Evolutionary conservation across 352 stramenopile species (phyloP).

Genomic region (Phytophthora melonis): DNA sequence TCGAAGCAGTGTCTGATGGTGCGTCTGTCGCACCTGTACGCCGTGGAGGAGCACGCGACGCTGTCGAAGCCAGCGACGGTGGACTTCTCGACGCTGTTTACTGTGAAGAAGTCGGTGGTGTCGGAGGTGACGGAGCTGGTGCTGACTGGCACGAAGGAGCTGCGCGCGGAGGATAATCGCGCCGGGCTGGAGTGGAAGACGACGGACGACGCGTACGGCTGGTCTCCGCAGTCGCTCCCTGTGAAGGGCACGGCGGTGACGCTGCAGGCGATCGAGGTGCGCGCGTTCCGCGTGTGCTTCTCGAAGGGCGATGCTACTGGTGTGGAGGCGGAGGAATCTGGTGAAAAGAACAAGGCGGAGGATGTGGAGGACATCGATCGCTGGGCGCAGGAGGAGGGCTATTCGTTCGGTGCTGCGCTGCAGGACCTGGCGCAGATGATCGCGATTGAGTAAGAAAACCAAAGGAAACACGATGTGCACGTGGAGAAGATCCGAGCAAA

Average conservation of each 20-base stretch:
- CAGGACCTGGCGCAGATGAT: conserved; percentile 48
- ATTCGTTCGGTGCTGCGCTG: conserved; percentile 34
- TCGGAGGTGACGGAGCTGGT: conserved; percentile 88
- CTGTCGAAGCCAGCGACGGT: conserved; percentile 80
- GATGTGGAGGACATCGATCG: not conserved
- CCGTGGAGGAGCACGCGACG: conserved; percentile 83
- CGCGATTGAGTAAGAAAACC: conserved; percentile 35
- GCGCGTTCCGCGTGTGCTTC: conserved; percentile 90
- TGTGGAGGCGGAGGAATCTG: not conserved
- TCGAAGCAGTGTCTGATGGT: conserved; percentile 87
- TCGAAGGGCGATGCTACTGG: conserved; percentile 14
- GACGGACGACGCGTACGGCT: conserved; percentile 40
- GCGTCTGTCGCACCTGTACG: conserved; percentile 95
- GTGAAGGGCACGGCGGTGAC: conserved; percentile 68
- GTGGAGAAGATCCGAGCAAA: conserved; percentile 6
- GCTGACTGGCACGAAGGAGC: conserved; percentile 79
- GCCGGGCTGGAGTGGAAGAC: conserved; percentile 49
- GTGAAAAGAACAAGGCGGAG: not conserved
- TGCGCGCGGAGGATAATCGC: conserved; percentile 57
- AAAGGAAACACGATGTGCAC: not conserved
- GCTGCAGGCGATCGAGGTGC: conserved; percentile 94
- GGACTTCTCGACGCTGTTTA: conserved; percentile 75
- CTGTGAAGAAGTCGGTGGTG: conserved; percentile 54
- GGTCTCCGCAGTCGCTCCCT: conserved; percentile 44
- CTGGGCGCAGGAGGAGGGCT: conserved; percentile 23